A percentile compares a stretch with the other conserved stretches of the same genome.
Evolutionary conservation across 176 grass and related monocot species (phyloP).

Genomic region (Tillandsia leiboldiana): DNA sequence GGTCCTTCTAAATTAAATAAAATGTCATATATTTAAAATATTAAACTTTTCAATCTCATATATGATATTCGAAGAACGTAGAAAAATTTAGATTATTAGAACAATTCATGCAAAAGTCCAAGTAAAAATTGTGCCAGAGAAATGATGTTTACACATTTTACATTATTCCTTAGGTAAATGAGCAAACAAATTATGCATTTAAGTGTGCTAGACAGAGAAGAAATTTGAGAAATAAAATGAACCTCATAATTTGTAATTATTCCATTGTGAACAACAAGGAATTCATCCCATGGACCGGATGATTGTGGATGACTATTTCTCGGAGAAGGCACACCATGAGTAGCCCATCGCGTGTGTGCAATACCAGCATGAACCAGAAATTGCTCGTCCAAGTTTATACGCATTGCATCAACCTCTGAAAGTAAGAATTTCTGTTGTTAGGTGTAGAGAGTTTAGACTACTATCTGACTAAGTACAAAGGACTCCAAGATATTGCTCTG

Average conservation of each 20-base stretch:
- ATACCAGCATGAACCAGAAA: conserved; percentile 84
- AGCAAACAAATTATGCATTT: background rate
- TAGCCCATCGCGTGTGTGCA: conserved; percentile 94
- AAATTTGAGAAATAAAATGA: conserved; percentile 3
- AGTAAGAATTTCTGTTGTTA: background rate
- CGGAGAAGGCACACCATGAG: conserved; percentile 72
- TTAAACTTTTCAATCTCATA: background rate
- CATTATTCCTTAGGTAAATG: background rate
- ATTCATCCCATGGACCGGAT: conserved; percentile 69
- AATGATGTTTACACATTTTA: background rate
- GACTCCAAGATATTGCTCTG: no score
- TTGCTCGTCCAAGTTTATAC: conserved; percentile 59
- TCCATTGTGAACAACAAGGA: conserved; percentile 97
- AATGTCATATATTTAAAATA: background rate
- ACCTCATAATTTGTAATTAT: conserved; percentile 99
- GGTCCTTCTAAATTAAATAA: no score
- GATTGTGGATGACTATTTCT: conserved; percentile 97
- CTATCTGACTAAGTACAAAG: no score
- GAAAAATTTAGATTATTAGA: no score
- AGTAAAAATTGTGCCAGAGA: background rate
- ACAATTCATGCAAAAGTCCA: background rate
- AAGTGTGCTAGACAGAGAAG: background rate
- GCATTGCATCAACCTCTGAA: conserved; percentile 76
- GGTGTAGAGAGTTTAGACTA: no score
- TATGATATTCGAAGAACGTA: no score